Conservation (phyloP, 192 early-diverging fungal genomes). For the Dissophora ornata region DNA sequence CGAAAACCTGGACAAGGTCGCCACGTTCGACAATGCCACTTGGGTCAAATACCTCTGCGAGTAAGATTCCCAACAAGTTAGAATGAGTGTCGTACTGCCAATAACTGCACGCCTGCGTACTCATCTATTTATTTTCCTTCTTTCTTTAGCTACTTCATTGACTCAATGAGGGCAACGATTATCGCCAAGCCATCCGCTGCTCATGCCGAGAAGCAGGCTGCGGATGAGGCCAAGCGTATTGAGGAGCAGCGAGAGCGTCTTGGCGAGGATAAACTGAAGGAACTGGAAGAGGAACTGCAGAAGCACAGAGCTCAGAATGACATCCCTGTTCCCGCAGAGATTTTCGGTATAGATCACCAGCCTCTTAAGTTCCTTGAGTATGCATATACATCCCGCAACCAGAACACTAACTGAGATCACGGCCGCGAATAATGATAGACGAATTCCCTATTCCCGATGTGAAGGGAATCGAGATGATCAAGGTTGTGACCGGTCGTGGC, state of each 20-base stretch:
- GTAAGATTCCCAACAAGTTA: constrained; percentile 30
- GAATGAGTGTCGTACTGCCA: too few relatives aligned
- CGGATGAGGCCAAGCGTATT: constrained; percentile 63
- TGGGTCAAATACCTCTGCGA: constrained; percentile 63
- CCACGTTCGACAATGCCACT: constrained; percentile 53
- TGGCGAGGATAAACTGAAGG: constrained; percentile 58
- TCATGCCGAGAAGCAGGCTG: constrained; percentile 59
- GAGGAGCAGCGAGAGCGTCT: constrained; percentile 60
- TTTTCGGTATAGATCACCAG: constrained; percentile 58
- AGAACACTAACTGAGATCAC: background rate
- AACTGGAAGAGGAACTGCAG: constrained; percentile 60
- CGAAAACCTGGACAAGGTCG: constrained; percentile 56
- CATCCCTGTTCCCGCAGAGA: constrained; percentile 61
- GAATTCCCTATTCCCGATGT: constrained; percentile 64
- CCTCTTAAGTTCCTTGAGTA: too few relatives aligned
- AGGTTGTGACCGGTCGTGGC: constrained; percentile 58
- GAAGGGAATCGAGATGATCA: constrained; percentile 64
- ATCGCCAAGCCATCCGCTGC: constrained; percentile 66
- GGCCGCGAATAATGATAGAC: constrained; percentile 23
- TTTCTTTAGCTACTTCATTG: constrained; percentile 56
- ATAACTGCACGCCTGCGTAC: too few relatives aligned
- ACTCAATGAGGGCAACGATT: constrained; percentile 59
- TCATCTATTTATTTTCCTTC: too few relatives aligned
- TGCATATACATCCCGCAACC: too few relatives aligned
- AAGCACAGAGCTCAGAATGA: constrained; percentile 64